These are phyloP conservation scores for Fusarium torulosum DNA, from an alignment of 2,329 filamentous ascomycete species.

Conservation along the genomic window DNA sequence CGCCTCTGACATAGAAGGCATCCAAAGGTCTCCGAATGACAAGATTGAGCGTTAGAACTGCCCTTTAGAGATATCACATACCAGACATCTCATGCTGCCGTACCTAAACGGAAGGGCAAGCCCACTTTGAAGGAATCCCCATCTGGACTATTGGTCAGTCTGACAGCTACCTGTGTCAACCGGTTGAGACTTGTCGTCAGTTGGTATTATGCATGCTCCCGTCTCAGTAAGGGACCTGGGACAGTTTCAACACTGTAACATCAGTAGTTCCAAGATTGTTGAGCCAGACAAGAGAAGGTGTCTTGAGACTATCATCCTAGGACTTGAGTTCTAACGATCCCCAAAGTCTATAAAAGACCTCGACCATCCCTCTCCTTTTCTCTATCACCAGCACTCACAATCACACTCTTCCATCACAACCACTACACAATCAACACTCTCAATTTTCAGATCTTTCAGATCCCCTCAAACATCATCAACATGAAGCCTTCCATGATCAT, in stretches of 20 bases:
- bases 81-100: constrained; percentile 4
- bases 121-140: background rate
- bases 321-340: accelerated
- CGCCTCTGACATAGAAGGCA: background rate
- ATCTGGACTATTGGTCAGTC: background rate
- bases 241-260: too few species aligned
- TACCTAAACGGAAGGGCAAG: background rate
- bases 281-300: accelerated
- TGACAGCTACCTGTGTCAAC: background rate
- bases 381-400: constrained; percentile 11
- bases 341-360: constrained; percentile 19
- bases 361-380: accelerated
- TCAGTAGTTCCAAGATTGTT: accelerated
- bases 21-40: background rate
- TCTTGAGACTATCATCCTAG: accelerated
- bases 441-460: background rate
- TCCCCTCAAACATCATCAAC: background rate
- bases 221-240: accelerated
- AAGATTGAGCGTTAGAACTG: background rate
- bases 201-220: accelerated
- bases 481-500: constrained; percentile 25
- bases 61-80: constrained; percentile 22
- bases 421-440: background rate
- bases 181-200: background rate
- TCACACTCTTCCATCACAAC: constrained; percentile 1